Base-by-base conservation (phyloP, 805 yeast genomes). In the Saccharomycopsis vini region DNA sequence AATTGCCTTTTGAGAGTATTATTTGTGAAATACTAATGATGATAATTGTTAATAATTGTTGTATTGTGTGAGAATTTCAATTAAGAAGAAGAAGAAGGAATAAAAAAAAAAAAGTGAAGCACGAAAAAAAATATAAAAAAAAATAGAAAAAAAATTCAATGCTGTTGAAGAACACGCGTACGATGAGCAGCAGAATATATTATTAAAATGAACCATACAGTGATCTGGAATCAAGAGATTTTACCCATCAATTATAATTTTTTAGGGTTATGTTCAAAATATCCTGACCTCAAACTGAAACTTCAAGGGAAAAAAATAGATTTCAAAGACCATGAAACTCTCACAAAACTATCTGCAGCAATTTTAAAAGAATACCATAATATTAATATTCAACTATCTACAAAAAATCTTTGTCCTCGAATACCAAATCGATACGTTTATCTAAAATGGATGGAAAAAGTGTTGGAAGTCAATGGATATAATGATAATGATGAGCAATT, bases 401-500 rank as follows among this genome's bases (percentile, higher is more conserved):
- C 24, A 3, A 22, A 30, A 4, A 18, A 48, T 21, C 22, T 48
- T 13, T 45, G 49, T 35, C 51, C 51, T 4, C n/a, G 46, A 5
- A 41, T 48, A 3, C 51, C 51, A n/a, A 48, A 48, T 21, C 33
- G 51, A 28, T 42, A 36, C 10, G 18, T 39, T 3, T 48, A 48
- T 36, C 22, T 43, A 12, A n/a, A 36, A 19, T 48, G 51, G 51
- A 19, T 44, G 3, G 32, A 15, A 15, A 24, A 35, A 26, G 26
- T 40, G 13, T 13, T 42, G 18, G 32, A 18, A 4, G 29, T 42
- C 24, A n/a, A 20, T 12, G 13, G n/a, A 20, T 2, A n/a, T 26
- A 20, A 10, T 19, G 36, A 38, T 6, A 10, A 30, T 15, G 28
- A 15, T 22, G 57, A 59, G 7, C 81, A 81, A 12, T 59, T 38